phyloP scores from a whole-genome alignment of 2,329 filamentous ascomycete species.

The Celoporthe dispersa region DNA sequence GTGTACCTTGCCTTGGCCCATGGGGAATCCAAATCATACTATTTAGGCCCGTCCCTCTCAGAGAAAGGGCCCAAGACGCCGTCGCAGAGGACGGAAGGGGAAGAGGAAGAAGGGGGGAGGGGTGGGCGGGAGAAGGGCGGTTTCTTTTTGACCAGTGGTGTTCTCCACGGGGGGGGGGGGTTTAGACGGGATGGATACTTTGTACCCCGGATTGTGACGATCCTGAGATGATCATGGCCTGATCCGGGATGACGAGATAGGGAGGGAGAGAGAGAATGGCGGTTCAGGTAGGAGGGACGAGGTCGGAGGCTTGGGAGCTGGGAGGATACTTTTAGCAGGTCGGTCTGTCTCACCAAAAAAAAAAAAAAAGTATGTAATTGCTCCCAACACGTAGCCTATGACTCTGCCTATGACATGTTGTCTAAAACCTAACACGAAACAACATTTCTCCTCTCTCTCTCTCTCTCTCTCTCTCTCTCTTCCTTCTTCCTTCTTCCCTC shows the following conservation, averaged over 20 bases:
- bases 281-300: background rate
- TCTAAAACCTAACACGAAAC: background rate
- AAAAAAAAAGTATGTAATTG: background rate
- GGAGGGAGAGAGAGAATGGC: background rate
- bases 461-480: background rate
- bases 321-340: background rate
- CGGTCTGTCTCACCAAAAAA: background rate
- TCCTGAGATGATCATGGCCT: conserved; percentile 27
- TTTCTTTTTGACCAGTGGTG: background rate
- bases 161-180: conserved; percentile 18
- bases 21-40: conserved; percentile 5
- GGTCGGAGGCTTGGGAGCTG: background rate
- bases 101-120: no score
- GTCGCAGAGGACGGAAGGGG: background rate
- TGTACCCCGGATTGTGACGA: conserved; percentile 29
- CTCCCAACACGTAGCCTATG: background rate
- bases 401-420: background rate
- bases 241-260: conserved; percentile 14
- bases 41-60: background rate
- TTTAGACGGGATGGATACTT: conserved; percentile 11
- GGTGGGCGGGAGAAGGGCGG: background rate
- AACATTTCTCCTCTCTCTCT: background rate
- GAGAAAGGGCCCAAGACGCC: background rate
- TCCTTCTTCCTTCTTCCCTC: no score
- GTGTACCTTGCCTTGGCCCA: background rate